These are phyloP conservation scores for Zalaria sp. DNA, from an alignment of 2,329 filamentous ascomycete species.

Conservation along the genomic window DNA sequence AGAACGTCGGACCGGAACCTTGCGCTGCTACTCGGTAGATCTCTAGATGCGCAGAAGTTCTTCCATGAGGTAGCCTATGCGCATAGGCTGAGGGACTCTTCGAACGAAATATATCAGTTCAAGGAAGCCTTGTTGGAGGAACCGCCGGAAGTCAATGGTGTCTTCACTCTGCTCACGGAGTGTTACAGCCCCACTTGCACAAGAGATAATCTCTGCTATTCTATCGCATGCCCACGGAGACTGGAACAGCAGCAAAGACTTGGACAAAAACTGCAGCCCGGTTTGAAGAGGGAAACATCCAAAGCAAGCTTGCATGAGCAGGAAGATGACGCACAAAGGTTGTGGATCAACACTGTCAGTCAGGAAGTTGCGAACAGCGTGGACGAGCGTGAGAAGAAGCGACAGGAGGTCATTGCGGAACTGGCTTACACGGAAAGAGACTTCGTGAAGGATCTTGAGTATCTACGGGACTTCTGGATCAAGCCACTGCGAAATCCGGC, in stretches of 20 bases:
- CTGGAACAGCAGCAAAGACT: constrained; percentile 89
- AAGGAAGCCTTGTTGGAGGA: constrained; percentile 83
- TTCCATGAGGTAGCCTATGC: constrained; percentile 99
- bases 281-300: constrained; percentile 59
- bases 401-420: constrained; percentile 95
- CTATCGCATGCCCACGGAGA: constrained; percentile 85
- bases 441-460: constrained; percentile 97
- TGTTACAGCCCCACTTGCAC: constrained; percentile 98
- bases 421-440: constrained; percentile 98
- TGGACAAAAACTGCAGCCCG: constrained; percentile 85
- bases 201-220: constrained; percentile 89
- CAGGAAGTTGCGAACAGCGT: constrained; percentile 88
- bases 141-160: constrained; percentile 75
- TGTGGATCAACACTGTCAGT: constrained; percentile 98
- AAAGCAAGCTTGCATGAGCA: constrained; percentile 61
- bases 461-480: constrained; percentile 97
- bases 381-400: constrained; percentile 84
- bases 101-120: constrained; percentile 92
- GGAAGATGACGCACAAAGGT: constrained; percentile 87
- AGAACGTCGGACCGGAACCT: constrained; percentile 92
- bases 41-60: constrained; percentile 93
- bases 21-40: constrained; percentile 76
- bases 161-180: constrained; percentile 90
- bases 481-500: constrained; percentile 67
- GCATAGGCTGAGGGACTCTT: constrained; percentile 86